Evolutionary conservation across 805 yeast genomes (phyloP), one percentile per base, ranked within the genome.

Genomic region (Candida coleopterorum): DNA sequence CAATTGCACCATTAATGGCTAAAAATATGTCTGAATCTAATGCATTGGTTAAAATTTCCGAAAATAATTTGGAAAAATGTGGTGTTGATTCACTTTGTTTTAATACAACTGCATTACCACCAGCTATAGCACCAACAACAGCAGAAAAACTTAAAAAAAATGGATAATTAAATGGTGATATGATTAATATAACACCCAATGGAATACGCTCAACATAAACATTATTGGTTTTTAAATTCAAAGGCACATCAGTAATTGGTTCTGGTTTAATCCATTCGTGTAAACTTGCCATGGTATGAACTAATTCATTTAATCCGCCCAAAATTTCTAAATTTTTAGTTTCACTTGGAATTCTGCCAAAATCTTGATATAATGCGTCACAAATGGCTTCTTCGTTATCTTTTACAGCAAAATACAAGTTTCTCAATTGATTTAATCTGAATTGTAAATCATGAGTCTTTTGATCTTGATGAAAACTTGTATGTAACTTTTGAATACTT

Each of bases 121-220:
- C 84, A 2, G 95, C 86, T 45, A 90, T 61, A 1, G 96, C 95
- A 14, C 86, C 85, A 26, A 79, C 68, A 17, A 88, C 51, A 0
- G 96, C 87, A 24, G 72, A 64, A 9, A 87, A 42, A 0, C 84
- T 49, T 41, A 89, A 62, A 18, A 73, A 41, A 29, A 84, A 55
- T 1, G 97, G 95, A 54, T 79, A 86, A 60, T 86, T 86, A 73
- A 81, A 86, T 0, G 95, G 90, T 2, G 82, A 65, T 34, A 89
- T 76, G 33, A 89, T 67, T 40, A 88, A 68, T 3, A 82, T 81
- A 2, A 74, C 71, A 4, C 97, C 97, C 37, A 62, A 52, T 2
- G 73, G 72, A 26, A 62, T 55, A 38, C 55, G 51, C 44, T 62
- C 61, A 54, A 62, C 34, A 49, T 61, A 56, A 32, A 58, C 48